Evolutionary conservation across 208 protist species (phyloP).

Genomic region (Acanthamoeba castellanii): DNA sequence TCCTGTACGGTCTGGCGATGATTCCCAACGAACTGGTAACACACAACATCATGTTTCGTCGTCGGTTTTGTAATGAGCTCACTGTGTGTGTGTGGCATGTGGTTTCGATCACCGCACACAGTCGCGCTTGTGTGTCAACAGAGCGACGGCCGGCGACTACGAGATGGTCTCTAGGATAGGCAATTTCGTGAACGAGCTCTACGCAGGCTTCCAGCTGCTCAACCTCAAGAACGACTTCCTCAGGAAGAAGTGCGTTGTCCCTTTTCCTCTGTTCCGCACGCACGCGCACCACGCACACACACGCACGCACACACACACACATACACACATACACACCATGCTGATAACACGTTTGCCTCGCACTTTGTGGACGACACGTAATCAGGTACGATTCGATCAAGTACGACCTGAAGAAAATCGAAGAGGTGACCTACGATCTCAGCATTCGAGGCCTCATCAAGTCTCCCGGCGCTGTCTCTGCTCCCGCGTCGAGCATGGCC

Average conservation of each 20-base stretch:
- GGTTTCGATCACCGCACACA: background rate
- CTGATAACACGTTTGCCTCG: background rate
- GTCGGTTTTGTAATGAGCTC: background rate
- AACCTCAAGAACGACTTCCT: conserved; percentile 76
- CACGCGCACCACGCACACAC: background rate
- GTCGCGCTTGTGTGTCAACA: conserved; percentile 72
- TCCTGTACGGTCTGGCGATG: conserved; percentile 45
- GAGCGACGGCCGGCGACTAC: conserved; percentile 63
- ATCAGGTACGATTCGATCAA: conserved; percentile 72
- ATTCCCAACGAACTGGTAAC: conserved; percentile 64
- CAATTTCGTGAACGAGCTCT: conserved; percentile 72
- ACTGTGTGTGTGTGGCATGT: background rate
- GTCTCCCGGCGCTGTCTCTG: background rate
- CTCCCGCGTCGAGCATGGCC: background rate
- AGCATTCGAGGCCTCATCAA: conserved; percentile 65
- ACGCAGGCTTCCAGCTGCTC: conserved; percentile 74
- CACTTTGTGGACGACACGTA: background rate
- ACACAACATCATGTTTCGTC: background rate
- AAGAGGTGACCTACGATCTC: conserved; percentile 66
- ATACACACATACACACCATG: background rate
- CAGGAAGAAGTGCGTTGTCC: conserved; percentile 15
- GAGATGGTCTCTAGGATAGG: conserved; percentile 18
- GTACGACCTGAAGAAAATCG: conserved; percentile 66
- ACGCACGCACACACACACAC: no score
- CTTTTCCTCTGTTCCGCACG: background rate